Base-by-base conservation (phyloP, 208 protist genomes). In the Hexamita inflata region DNA sequence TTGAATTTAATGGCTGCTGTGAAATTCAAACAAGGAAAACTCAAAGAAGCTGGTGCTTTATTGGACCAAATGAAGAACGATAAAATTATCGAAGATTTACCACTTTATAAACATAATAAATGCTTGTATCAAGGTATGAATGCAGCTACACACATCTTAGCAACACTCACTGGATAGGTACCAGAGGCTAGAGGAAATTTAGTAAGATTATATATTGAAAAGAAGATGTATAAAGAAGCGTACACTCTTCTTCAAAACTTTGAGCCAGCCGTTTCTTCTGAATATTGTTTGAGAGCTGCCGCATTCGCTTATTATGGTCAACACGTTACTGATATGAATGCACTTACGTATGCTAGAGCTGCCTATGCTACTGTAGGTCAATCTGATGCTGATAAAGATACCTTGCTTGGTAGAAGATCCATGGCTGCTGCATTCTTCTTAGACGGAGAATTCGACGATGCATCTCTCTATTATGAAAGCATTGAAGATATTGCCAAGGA, bases 331-430 rank as follows among this genome's bases (percentile, higher is more conserved):
- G 64, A 70, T 49, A 70, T 70, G 64, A n/a, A n/a, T 19, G 64
- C 38, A 15, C 35, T 70, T 32, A n/a, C 26, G 35, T 70, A 70
- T 49, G 64, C 64, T 38, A n/a, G 38, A 38, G 64, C 64, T 28
- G 64, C 64, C 9, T 70, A 70, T 45, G 38, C 30, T 19, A 70
- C 64, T n/a, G 64, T 70, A 15, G 64, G 64, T 30, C 35, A 70
- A 45, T 70, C 64, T n/a, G 64, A 70, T 70, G 64, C 64, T 28
- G 64, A 70, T 70, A 70, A 38, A 45, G 64, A 70, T 45, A 70
- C 64, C 42, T 11, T 70, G 15, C 35, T 70, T 15, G 64, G 64
- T 42, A 7, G 64, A 19, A 4, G 64, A 15, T n/a, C 64, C 26
- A 70, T 70, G 64, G 64, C 64, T n/a, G 64, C 64, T 28, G 64